phyloP scores from a whole-genome alignment of 176 grass and related monocot genomes.

The Oryza officinalis region DNA sequence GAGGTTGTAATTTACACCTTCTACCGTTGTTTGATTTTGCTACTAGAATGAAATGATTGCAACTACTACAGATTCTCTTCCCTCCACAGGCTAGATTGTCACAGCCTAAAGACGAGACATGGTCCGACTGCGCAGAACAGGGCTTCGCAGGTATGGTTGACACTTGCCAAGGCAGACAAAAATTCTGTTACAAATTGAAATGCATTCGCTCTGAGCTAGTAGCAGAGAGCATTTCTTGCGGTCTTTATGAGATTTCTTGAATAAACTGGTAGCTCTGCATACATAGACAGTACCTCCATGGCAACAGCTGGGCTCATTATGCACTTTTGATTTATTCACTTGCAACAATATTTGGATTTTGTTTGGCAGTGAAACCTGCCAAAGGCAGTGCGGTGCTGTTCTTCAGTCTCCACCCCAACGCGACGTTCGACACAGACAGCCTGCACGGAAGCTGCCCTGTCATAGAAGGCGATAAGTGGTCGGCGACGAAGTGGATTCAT shows the following conservation, averaged over 20 bases:
- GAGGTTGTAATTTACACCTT: neutral
- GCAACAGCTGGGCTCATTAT: neutral
- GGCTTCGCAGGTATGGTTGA: conserved; percentile 48
- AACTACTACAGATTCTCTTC: neutral
- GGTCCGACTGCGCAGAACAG: conserved; percentile 50
- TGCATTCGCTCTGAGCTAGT: no score
- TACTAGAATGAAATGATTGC: neutral
- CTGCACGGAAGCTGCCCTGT: conserved; percentile 65
- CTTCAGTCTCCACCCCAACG: conserved; percentile 55
- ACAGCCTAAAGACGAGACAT: conserved; percentile 49
- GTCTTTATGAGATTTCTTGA: no score
- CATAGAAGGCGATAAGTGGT: conserved; percentile 67
- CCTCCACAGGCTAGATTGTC: conserved; percentile 7
- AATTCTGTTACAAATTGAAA: neutral
- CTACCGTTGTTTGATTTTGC: neutral
- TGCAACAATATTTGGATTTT: neutral
- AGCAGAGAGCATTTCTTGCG: no score
- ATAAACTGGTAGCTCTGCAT: no score
- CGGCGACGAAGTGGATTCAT: conserved; percentile 63
- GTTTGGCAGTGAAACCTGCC: conserved; percentile 50
- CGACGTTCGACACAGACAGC: conserved; percentile 33
- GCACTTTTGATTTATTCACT: neutral
- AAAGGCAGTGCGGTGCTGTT: conserved; percentile 70
- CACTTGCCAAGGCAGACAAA: neutral
- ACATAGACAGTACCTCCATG: no score